These are phyloP conservation scores for Ceratobasidium theobromae DNA, from an alignment of 1,284 basidiomycete species.

Conservation along the genomic window DNA sequence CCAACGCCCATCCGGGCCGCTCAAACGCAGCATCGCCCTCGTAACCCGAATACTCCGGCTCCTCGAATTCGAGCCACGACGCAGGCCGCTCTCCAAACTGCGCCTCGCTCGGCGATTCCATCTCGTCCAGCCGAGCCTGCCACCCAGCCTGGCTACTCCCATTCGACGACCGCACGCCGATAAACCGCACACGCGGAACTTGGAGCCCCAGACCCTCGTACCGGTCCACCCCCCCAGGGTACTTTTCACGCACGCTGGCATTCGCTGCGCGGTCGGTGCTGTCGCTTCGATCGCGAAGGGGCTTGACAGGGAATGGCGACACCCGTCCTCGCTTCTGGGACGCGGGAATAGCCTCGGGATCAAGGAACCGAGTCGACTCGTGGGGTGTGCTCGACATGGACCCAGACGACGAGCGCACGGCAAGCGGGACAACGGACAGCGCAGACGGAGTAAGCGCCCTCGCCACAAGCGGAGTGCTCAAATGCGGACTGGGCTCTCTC, in stretches of 20 bases:
- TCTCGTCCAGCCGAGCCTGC: conserved; percentile 27
- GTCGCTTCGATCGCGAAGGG: background rate
- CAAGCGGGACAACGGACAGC: background rate
- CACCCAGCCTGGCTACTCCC: conserved; percentile 25
- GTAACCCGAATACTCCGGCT: background rate
- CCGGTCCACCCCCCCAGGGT: conserved; percentile 11
- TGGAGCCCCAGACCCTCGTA: background rate
- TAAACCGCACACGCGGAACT: conserved; percentile 15
- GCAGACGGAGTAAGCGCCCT: no score
- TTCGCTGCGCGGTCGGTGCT: background rate
- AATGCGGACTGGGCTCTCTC: background rate
- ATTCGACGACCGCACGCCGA: conserved; percentile 25
- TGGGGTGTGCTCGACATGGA: conserved; percentile 27
- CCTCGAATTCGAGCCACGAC: conserved; percentile 15
- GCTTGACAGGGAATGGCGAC: conserved; percentile 13
- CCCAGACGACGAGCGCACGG: background rate
- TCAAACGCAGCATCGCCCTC: background rate
- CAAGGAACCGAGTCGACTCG: conserved; percentile 15
- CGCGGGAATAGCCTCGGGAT: conserved; percentile 2
- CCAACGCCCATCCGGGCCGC: conserved; percentile 8
- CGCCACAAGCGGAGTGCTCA: no score
- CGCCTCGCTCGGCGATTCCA: background rate
- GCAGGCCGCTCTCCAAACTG: conserved; percentile 16
- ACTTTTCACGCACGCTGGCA: conserved; percentile 13
- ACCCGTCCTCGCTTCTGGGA: conserved; percentile 20